Conservation (phyloP, 305 asterid genomes). For the Fraxinus sp. region DNA sequence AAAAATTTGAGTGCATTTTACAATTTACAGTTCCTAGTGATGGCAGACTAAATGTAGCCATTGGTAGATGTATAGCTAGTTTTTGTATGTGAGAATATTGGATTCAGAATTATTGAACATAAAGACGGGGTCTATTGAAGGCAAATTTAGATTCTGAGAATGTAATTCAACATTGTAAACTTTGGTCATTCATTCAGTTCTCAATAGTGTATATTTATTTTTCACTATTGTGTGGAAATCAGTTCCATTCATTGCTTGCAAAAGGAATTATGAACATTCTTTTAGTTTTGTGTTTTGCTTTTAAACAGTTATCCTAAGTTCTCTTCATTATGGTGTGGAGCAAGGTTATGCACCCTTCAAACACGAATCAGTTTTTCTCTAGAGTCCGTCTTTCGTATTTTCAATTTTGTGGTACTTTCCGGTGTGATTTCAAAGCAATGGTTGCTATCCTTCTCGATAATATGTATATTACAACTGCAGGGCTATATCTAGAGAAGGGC, state of each 20-base stretch:
- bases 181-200: not conserved
- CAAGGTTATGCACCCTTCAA: not conserved
- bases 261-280: not conserved
- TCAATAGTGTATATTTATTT: not conserved
- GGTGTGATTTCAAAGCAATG: not conserved
- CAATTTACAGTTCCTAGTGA: not conserved
- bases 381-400: not conserved
- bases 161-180: slow-evolving; percentile 5
- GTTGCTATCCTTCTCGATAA: not conserved
- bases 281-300: not conserved
- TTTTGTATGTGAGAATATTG: not conserved
- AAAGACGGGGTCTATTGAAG: slow-evolving; percentile 4
- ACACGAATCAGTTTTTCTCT: not conserved
- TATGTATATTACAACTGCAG: not conserved
- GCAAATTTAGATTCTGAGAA: slow-evolving; percentile 1
- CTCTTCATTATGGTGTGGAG: not conserved
- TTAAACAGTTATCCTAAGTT: not conserved
- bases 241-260: not conserved
- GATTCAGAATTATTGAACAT: not conserved
- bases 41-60: not conserved
- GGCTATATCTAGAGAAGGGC: not conserved
- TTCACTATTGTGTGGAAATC: not conserved
- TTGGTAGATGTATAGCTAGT: slow-evolving; percentile 5
- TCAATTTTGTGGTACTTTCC: not conserved
- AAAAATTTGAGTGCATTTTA: not conserved